Evolutionary conservation across 805 yeast genomes (phyloP), one percentile per base, ranked within the genome.

Genomic region (Metschnikowia proteae): DNA sequence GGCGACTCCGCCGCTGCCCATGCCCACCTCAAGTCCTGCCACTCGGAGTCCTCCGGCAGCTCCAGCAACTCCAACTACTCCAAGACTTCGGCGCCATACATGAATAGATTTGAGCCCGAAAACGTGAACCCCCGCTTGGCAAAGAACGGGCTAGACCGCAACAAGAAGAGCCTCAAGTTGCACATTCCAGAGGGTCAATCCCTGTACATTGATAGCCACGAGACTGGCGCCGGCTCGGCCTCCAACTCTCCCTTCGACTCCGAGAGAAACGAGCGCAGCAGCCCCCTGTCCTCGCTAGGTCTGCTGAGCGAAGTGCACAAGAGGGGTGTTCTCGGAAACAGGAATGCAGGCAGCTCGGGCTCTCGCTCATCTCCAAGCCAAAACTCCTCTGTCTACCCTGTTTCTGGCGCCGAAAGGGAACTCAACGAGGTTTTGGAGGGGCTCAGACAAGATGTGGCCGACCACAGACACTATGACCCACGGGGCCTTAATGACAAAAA

Each of bases 371-470:
- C 30, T 6, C 29, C 28, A n/a, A 30, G 30, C 7, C 39, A 11
- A n/a, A 26, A 37, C n/a, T 8, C 9, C 22, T 6, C 39, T 11
- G 38, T 38, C 3, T 51, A 53, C 23, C 54, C 60, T 3, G 43
- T 30, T 17, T 30, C 43, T 13, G 47, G 46, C 29, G 40, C 33
- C 29, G 47, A 42, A 5, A 32, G 30, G 7, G 51, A 49, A 25
- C 54, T 69, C 35, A 60, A 66, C 4, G 44, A 59, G 5, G 65
- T 66, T 2, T 61, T 68, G 33, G 63, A 61, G 22, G 66, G 52
- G 9, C 60, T 66, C 45, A 67, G 57, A 43, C 50, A 57, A 26
- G 73, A 70, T 27, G 53, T 66, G 1, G 60, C 58, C 30, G 54
- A 50, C 25, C 63, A 60, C 43, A 65, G 58, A 44, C 53, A 55